Evolutionary conservation across 768 basidiomycete species (phyloP), one percentile per base, ranked within the genome.

Genomic region (Stropharia rugosoannulata): DNA sequence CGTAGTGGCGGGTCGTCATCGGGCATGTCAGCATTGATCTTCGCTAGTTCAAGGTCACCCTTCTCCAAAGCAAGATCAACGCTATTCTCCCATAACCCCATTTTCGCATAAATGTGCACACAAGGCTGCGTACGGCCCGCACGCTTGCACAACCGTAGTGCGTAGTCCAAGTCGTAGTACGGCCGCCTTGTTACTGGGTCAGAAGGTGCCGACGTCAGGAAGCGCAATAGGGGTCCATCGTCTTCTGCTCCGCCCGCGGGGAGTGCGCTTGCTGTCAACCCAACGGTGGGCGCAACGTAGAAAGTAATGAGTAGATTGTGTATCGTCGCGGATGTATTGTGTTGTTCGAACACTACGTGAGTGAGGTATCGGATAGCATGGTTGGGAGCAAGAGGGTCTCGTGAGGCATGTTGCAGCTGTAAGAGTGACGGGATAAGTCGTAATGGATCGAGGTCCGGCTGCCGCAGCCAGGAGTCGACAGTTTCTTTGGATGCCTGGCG

Each of bases 131-230:
- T 90, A 40, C 91, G 76, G 8, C 85, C 83, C 37, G 88, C 79
- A 63, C 85, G 83, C 67, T 93, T 95, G 77, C 95, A 98, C 42
- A 98, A 71, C 15, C 97, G 84, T 54, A 99, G 69, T 1, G 97
- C 97, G 68, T 98, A 99, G 72, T 99, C 97, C 46, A 99, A 83
- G 64, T 98, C 95, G 70, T 94, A 98, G 68, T 94, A 96, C 2
- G 96, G 96, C 66, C 86, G 87, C 5, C 84, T 85, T 0, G 91
- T 93, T 29, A 90, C 69, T 0, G 93, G 88, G 68, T 98, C 86
- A 15, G 84, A 80, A 1, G 94, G 95, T 0, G 92, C 89, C 1
- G 82, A 81, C 15, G 84, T 82, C 22, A 99, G 80, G 75, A 97
- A 98, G 18, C 88, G 87, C 16, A 93, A 75, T 5, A 94, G 77